phyloP scores from a whole-genome alignment of 352 stramenopile species.

The Phytophthora pistaciae region DNA sequence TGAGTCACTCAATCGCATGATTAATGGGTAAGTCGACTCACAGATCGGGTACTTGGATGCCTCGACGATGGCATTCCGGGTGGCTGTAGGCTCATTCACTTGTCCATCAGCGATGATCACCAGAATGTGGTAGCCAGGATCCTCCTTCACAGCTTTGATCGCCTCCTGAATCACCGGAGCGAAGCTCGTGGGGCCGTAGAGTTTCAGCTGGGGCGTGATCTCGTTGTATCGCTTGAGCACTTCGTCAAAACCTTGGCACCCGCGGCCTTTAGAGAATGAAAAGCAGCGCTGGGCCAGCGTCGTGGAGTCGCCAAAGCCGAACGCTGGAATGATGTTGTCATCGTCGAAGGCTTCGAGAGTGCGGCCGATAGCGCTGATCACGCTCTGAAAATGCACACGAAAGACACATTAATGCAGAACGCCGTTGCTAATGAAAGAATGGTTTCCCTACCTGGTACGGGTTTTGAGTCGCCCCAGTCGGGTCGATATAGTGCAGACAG shows the following conservation, averaged over 20 bases:
- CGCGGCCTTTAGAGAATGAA: slow-evolving; percentile 40
- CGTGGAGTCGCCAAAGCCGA: slow-evolving; percentile 67
- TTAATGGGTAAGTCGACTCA: slow-evolving; percentile 24
- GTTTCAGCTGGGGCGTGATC: slow-evolving; percentile 59
- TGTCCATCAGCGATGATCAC: slow-evolving; percentile 83
- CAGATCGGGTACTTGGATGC: slow-evolving; percentile 80
- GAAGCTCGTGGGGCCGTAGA: slow-evolving; percentile 78
- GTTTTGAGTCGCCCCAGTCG: slow-evolving; percentile 56
- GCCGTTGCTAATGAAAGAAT: not conserved
- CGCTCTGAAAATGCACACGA: slow-evolving; percentile 25
- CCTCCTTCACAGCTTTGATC: slow-evolving; percentile 53
- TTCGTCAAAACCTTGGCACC: slow-evolving; percentile 60
- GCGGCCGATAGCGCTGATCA: slow-evolving; percentile 70
- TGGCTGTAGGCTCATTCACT: slow-evolving; percentile 72
- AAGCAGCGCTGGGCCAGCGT: slow-evolving; percentile 62
- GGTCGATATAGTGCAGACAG: slow-evolving; percentile 72
- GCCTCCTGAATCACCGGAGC: slow-evolving; percentile 66
- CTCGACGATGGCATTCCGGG: slow-evolving; percentile 71
- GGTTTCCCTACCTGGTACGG: slow-evolving; percentile 48
- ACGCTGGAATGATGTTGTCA: slow-evolving; percentile 81
- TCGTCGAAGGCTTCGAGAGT: slow-evolving; percentile 81
- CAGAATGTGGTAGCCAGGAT: slow-evolving; percentile 78
- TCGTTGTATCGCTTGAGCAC: slow-evolving; percentile 71
- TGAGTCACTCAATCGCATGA: not conserved
- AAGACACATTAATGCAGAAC: not conserved